Evolutionary conservation across 2,329 filamentous ascomycete genomes (phyloP).

Genomic region (Dothiorella sarmentorum): DNA sequence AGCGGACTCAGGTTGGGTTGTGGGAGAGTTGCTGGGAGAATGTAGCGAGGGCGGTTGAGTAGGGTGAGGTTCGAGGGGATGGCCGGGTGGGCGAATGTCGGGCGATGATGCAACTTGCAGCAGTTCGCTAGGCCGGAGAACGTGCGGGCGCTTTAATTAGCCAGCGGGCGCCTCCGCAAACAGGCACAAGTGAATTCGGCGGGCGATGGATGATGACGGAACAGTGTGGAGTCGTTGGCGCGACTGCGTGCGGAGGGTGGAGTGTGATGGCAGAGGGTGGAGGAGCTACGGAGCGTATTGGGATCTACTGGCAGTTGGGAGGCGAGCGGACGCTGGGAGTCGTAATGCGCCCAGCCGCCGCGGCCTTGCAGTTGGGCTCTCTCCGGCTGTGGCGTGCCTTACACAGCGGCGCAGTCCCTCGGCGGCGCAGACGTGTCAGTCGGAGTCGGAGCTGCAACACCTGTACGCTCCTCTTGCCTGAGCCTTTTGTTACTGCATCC

Average conservation of each 20-base stretch:
- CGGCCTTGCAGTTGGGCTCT: slow-evolving; percentile 10
- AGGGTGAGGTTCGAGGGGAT: slow-evolving; percentile 20
- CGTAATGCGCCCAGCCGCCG: slow-evolving; percentile 11
- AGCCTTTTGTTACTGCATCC: neutral
- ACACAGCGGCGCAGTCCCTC: slow-evolving; percentile 12
- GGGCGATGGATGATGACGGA: neutral
- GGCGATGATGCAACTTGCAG: slow-evolving; percentile 26
- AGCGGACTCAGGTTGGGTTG: neutral
- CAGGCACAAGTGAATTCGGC: neutral
- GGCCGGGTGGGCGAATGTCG: slow-evolving; percentile 20
- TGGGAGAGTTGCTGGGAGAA: neutral
- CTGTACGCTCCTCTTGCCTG: neutral
- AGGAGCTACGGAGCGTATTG: neutral
- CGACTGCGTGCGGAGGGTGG: neutral
- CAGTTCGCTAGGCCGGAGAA: slow-evolving; percentile 12
- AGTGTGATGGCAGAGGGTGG: neutral
- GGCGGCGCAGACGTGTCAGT: slow-evolving; percentile 11
- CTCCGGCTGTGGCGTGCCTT: slow-evolving; percentile 13
- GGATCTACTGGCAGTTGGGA: slow-evolving; percentile 13
- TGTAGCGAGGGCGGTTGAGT: slow-evolving; percentile 7
- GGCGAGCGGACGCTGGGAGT: slow-evolving; percentile 9
- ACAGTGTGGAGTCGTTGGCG: neutral
- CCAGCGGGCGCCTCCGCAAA: slow-evolving; percentile 13
- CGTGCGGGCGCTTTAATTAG: slow-evolving; percentile 17
- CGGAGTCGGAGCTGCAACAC: slow-evolving; percentile 7